Evolutionary conservation across 495 filamentous ascomycete species (phyloP), one percentile per base, ranked within the genome.

Genomic region (Xylaria palmicola): DNA sequence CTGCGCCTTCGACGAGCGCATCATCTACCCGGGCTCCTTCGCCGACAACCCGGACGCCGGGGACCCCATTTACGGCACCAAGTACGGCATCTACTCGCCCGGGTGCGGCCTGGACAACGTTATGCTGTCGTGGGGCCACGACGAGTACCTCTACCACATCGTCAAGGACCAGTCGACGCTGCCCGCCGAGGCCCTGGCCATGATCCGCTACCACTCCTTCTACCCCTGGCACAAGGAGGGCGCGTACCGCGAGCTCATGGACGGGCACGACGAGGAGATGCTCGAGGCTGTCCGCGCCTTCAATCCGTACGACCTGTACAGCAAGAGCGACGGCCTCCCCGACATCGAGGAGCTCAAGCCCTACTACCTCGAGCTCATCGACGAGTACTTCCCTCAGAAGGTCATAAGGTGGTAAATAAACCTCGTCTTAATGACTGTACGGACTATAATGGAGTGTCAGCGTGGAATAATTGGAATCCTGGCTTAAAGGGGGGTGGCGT

Each of bases 291-390:
- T 94, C 27, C 82, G 82, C 74, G 91, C 89, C 6, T 96, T 96
- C 72, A 96, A 95, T 60, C 90, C 90, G 3, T 96, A 95, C 62
- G 92, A 96, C 70, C 62, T 96, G 55, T 96, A 96, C 74, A 93
- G 89, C 73, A 96, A 96, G 86, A 92, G 88, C 60, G 91, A 96
- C 65, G 87, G 85, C 8, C 77, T 91, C 34, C 90, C 90, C 4
- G 86, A 79, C 36, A 83, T 87, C 1, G 90, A 90, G 68, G 85
- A 88, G 65, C 73, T 92, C 19, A 91, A 90, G 82, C 88, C 87
- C 6, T 96, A 95, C 71, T 96, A 94, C 64, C 64, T 89, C 67
- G 90, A 90, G 57, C 81, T 94, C 37, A 92, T 96, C 63, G 83
- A 93, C 53, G 90, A 93, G 77, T 94, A 86, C 70, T 94, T 94